Percentiles rank a stretch among this genome's conserved stretches.
Evolutionary conservation across 1,284 basidiomycete species (phyloP).

Genomic region (Gymnopus androsaceus): DNA sequence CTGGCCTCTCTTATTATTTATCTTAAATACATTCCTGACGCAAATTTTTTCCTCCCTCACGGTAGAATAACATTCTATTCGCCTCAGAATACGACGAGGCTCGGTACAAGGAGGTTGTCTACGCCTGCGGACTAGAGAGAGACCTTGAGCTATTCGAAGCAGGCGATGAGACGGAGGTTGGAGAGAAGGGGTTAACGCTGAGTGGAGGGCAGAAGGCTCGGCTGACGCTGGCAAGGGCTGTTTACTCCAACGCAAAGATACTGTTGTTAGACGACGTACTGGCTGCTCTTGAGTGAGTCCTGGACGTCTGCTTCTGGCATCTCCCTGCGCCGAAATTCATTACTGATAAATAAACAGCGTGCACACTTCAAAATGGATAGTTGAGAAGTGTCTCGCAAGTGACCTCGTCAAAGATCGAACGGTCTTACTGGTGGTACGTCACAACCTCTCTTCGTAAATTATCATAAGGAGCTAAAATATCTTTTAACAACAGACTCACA

Average conservation of each 20-base stretch:
- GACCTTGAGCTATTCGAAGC: slow-evolving; percentile 63
- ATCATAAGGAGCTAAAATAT: no score
- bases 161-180: slow-evolving; percentile 65
- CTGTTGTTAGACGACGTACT: slow-evolving; percentile 67
- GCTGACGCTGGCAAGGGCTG: slow-evolving; percentile 70
- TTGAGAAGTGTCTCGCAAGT: slow-evolving; percentile 73
- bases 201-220: slow-evolving; percentile 79
- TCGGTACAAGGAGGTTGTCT: slow-evolving; percentile 68
- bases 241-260: slow-evolving; percentile 64
- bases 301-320: not conserved
- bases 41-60: slow-evolving; percentile 11
- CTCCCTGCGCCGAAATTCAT: no score
- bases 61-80: slow-evolving; percentile 81
- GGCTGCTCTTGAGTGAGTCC: slow-evolving; percentile 50
- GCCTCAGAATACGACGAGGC: slow-evolving; percentile 70
- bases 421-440: slow-evolving; percentile 68
- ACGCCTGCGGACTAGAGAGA: slow-evolving; percentile 56
- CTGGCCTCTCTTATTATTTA: no score
- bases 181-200: slow-evolving; percentile 44
- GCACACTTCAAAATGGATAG: slow-evolving; percentile 74
- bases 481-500: slow-evolving; percentile 61
- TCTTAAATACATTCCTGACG: no score
- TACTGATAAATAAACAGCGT: slow-evolving; percentile 27
- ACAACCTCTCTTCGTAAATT: no score
- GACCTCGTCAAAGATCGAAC: slow-evolving; percentile 71